Base-by-base conservation (phyloP, 352 stramenopile genomes). In the Peronospora farinosa region DNA sequence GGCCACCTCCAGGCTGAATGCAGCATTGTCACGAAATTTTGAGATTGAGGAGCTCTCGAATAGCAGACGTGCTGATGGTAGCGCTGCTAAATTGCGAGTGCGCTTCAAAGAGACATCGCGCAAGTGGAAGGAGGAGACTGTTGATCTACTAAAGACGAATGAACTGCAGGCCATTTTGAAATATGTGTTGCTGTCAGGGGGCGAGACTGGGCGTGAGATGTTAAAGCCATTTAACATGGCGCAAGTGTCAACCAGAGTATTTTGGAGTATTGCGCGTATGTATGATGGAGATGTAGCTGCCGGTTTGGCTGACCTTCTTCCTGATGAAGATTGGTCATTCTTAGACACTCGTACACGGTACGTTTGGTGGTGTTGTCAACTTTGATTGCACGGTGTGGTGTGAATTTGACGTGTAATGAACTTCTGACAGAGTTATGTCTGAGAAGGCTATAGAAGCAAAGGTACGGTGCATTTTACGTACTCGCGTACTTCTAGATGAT, bases 221-320 rank as follows among this genome's bases (percentile, higher is more conserved):
- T 76, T 95, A 47, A 95, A 95, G 64, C 81, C 81, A 7, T 95
- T 95, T 50, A 95, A 95, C 54, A 95, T 95, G 84, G 84, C 84
- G 1, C 81, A 95, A 49, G 66, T 69, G 4, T 95, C 84, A 2
- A 79, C 80, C 5, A 68, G 84, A 55, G 79, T 92, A 12, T 95
- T 95, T 67, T 95, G 84, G 84, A 88, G 60, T 43, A 78, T 95
- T 42, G 84, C 78, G 33, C 68, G 74, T 17, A 60, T 92, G 50
- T 92, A 90, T 43, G 56, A 77, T 58, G 84, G 84, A 19, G 72
- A 92, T 48, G 63, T 95, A 9, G 84, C 65, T 21, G 59, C 47
- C 27, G 84, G 80, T 10, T 43, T 95, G 25, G 66, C 61, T n/a
- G 65, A 72, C 7, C 57, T 95, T 31, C 51, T 89, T 37, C 84